A percentile compares a stretch with the other conserved stretches of the same genome.
Evolutionary conservation across 1,284 basidiomycete species (phyloP).

Genomic region (Neotropicomus parvogracilis): DNA sequence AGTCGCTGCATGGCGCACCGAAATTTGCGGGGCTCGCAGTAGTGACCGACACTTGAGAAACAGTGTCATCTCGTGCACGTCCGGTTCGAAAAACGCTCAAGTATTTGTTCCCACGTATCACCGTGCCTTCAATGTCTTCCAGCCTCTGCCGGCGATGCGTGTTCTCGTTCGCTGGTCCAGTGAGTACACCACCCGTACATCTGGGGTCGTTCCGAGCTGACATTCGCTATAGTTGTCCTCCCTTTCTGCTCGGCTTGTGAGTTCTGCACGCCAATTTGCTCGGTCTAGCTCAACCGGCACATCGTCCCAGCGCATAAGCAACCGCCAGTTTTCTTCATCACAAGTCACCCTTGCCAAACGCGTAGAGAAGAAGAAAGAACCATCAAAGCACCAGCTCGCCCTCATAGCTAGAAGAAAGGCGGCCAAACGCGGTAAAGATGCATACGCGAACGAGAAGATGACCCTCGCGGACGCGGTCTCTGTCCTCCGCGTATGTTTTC

Average conservation of each 20-base stretch:
- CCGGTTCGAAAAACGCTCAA: not conserved
- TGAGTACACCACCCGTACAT: slow-evolving; percentile 9
- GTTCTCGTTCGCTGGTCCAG: slow-evolving; percentile 11
- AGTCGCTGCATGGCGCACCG: slow-evolving; percentile 39
- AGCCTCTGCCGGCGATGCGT: slow-evolving; percentile 24
- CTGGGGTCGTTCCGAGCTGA: not conserved
- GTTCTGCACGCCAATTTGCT: not conserved
- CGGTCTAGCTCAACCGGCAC: not conserved
- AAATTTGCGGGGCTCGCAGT: slow-evolving; percentile 33
- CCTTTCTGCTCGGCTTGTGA: slow-evolving; percentile 19
- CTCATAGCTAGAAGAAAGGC: slow-evolving; percentile 42
- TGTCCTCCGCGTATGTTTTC: slow-evolving; percentile 60
- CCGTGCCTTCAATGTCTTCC: slow-evolving; percentile 17
- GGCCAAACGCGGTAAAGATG: slow-evolving; percentile 35
- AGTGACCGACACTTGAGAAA: slow-evolving; percentile 21
- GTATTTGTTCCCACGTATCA: not conserved
- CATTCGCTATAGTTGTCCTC: slow-evolving; percentile 43
- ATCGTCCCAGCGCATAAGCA: slow-evolving; percentile 5
- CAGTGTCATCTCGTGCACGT: slow-evolving; percentile 16
- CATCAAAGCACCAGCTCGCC: slow-evolving; percentile 63
- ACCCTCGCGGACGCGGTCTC: slow-evolving; percentile 59
- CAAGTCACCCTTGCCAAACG: slow-evolving; percentile 43
- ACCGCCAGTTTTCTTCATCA: slow-evolving; percentile 50
- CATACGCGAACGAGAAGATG: slow-evolving; percentile 61
- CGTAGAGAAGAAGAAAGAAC: slow-evolving; percentile 48